These are phyloP conservation scores for Globisporangium middletonii DNA, from an alignment of 352 stramenopile genomes.

Conservation along the genomic window DNA sequence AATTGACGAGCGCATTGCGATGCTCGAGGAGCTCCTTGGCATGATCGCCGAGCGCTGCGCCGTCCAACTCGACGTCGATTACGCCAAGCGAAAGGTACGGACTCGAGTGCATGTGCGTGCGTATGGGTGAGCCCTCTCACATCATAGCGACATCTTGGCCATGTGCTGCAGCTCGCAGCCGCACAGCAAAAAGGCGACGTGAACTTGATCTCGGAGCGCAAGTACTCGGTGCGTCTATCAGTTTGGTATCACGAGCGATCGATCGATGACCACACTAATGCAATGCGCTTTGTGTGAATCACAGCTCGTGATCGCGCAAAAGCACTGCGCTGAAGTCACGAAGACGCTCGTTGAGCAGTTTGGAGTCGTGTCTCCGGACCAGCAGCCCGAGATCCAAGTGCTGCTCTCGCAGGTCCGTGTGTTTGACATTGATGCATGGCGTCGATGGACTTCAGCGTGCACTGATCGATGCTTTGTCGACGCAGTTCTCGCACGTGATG, in stretches of 20 bases:
- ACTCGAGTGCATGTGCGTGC: background rate
- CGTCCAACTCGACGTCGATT: slow-evolving; percentile 66
- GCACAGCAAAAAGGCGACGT: slow-evolving; percentile 56
- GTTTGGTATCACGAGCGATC: background rate
- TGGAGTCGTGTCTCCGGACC: slow-evolving; percentile 16
- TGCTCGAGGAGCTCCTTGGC: slow-evolving; percentile 26
- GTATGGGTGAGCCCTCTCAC: background rate
- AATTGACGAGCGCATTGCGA: slow-evolving; percentile 35
- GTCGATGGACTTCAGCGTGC: background rate
- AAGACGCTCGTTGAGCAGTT: slow-evolving; percentile 18
- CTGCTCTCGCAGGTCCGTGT: slow-evolving; percentile 19
- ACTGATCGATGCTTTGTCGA: background rate
- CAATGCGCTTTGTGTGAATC: background rate
- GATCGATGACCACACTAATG: background rate
- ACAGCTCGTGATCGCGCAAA: slow-evolving; percentile 10
- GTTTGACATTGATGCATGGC: background rate
- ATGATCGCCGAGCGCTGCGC: slow-evolving; percentile 39
- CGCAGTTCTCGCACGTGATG: slow-evolving; percentile 11
- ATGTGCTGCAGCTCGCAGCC: slow-evolving; percentile 27
- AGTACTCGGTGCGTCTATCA: slow-evolving; percentile 33
- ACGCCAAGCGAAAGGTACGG: slow-evolving; percentile 55
- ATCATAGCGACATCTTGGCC: background rate
- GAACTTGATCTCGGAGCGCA: slow-evolving; percentile 49
- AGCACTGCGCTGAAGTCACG: slow-evolving; percentile 6
- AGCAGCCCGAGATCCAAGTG: slow-evolving; percentile 20